A percentile compares a stretch with the other conserved stretches of the same genome.
These are phyloP conservation scores for Nitzschia sp. DNA, from an alignment of 108 stramenopile genomes.

Conservation along the genomic window DNA sequence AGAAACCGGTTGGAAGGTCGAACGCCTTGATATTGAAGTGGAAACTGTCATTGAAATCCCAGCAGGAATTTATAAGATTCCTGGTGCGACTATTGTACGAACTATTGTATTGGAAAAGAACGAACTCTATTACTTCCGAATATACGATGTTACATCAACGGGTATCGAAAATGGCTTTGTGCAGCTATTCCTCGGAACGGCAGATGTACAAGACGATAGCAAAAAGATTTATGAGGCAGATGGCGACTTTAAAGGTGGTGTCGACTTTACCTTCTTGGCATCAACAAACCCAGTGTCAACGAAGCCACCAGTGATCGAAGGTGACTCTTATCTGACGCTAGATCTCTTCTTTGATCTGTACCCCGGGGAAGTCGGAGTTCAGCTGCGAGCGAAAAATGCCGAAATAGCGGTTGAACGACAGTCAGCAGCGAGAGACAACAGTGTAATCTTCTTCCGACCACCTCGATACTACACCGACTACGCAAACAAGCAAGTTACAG, in stretches of 20 bases:
- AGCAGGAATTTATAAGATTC: conserved; percentile 22
- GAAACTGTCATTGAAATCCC: conserved; percentile 37
- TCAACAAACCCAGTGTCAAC: background rate
- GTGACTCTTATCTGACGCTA: conserved; percentile 23
- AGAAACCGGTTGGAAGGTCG: conserved; percentile 41
- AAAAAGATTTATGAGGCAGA: conserved; percentile 21
- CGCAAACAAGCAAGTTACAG: conserved; percentile 22
- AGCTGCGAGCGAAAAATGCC: conserved; percentile 15
- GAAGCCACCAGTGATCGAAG: background rate
- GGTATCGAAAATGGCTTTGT: conserved; percentile 35
- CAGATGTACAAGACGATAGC: conserved; percentile 12
- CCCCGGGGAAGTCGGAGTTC: conserved; percentile 33
- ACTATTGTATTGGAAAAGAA: conserved; percentile 28
- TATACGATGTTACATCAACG: conserved; percentile 16
- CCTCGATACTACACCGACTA: conserved; percentile 21
- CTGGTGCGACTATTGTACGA: conserved; percentile 16
- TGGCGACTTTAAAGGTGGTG: conserved; percentile 22
- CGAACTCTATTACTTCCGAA: conserved; percentile 31
- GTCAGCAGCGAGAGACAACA: background rate
- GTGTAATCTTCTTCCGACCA: conserved; percentile 41
- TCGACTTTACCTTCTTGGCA: conserved; percentile 33
- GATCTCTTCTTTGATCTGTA: conserved; percentile 31
- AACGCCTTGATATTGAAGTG: conserved; percentile 13
- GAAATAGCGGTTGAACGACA: conserved; percentile 5
- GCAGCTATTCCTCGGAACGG: conserved; percentile 34